These are phyloP conservation scores for Urochloa ruziziensis DNA, from an alignment of 176 grass and related monocot species.

Conservation along the genomic window DNA sequence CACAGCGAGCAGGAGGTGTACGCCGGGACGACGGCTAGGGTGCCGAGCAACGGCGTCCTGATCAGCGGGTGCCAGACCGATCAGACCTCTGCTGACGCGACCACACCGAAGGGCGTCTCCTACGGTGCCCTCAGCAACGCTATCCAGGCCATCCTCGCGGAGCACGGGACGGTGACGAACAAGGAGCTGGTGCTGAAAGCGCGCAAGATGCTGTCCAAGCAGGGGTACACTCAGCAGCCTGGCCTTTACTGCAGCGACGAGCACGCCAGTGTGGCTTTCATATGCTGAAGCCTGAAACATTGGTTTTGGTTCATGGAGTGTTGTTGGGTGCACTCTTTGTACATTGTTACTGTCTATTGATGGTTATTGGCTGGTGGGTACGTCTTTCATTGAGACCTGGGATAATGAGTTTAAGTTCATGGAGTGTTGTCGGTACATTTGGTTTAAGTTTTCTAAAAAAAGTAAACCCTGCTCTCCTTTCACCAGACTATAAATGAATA, in stretches of 20 bases:
- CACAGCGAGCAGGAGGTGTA: slow-evolving; percentile 55
- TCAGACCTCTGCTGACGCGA: slow-evolving; percentile 83
- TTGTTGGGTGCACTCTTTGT: too few species aligned
- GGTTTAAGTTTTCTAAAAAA: background rate
- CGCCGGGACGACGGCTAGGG: slow-evolving; percentile 39
- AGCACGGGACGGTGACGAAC: slow-evolving; percentile 38
- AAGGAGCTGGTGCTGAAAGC: slow-evolving; percentile 58
- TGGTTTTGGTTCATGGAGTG: background rate
- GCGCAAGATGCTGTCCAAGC: slow-evolving; percentile 53
- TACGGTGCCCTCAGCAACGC: slow-evolving; percentile 93
- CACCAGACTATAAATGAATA: background rate
- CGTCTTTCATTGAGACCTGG: background rate
- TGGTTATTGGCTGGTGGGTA: background rate
- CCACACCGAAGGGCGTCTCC: slow-evolving; percentile 39
- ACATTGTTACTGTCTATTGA: too few species aligned
- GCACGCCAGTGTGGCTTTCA: slow-evolving; percentile 50
- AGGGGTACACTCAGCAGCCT: slow-evolving; percentile 63
- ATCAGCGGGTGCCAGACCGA: slow-evolving; percentile 95
- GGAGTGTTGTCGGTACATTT: background rate
- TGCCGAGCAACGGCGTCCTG: slow-evolving; percentile 53
- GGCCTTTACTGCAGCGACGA: slow-evolving; percentile 85
- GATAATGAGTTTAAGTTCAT: too few species aligned
- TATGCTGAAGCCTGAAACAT: slow-evolving; percentile 59
- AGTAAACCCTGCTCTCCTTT: background rate
- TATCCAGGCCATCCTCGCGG: slow-evolving; percentile 61